Base-by-base conservation (phyloP, 2,329 filamentous ascomycete genomes). In the Rasamsonia emersonii region DNA sequence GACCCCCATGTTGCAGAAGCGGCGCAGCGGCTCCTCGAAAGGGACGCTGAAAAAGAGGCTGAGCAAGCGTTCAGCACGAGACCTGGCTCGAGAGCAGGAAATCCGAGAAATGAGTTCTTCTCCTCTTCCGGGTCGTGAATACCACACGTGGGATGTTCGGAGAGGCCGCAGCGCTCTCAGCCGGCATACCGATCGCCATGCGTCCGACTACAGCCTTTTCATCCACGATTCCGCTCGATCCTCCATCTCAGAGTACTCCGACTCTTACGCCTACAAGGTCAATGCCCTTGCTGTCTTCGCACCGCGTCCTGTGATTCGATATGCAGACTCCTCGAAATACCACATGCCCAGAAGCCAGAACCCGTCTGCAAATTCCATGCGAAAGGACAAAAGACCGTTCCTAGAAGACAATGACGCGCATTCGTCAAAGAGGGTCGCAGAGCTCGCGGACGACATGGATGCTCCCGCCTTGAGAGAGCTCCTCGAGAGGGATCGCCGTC, bases 401-500 rank as follows among this genome's bases (percentile, higher is more conserved):
- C 74, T 79, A 10, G 68, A 73, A 0, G 75, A 84, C 39, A 77
- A 79, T n/a, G 54, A 59, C 15, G 40, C 59, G 61, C 75, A 49
- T 59, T 82, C 53, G 61, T 84, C 61, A 62, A 82, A 58, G 61
- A 67, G 68, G 19, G 72, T 82, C 27, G 74, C 79, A 37, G 72
- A 75, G 26, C 55, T 96, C 26, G 91, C 86, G 14, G 83, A 96
- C 51, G 81, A 84, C 37, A 68, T 98, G 33, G 85, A 86, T 58
- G 82, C 91, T 3, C 76, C 81, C 32, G 88, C 86, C 45, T 58
- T 98, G 23, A 75, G 89, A 37, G 83, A 93, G 52, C 68, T 96
- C 18, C 81, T 98, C 74, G 91, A 98, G 47, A 71, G 91, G 38
- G 91, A 98, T 50, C 72, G 79, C 43, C 75, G 88, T 47, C 74